phyloP scores from a whole-genome alignment of 2,329 filamentous ascomycete genomes.

The Alternaria dauci region DNA sequence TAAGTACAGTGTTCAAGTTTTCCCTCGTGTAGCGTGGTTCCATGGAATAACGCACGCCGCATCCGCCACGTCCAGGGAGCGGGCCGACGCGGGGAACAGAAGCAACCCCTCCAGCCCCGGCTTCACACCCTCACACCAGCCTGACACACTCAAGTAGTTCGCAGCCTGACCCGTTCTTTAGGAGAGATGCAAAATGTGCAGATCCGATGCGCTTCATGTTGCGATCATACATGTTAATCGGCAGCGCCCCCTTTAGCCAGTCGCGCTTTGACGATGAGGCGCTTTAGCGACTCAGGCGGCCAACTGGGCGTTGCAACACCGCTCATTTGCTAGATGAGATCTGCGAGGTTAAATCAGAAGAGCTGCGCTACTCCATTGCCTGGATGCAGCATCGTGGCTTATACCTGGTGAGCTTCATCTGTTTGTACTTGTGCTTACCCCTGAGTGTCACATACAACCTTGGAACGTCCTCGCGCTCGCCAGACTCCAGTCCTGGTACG shows the following conservation, averaged over 20 bases:
- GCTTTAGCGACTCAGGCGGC: slow-evolving; percentile 13
- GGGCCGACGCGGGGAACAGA: background rate
- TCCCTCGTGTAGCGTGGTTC: background rate
- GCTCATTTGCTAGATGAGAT: slow-evolving; percentile 16
- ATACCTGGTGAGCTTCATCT: slow-evolving; percentile 1
- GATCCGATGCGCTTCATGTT: slow-evolving; percentile 6
- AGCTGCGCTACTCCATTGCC: slow-evolving; percentile 1
- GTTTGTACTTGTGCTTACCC: slow-evolving; percentile 13
- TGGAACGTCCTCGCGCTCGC: slow-evolving; percentile 5
- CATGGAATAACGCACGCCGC: background rate
- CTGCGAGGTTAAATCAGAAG: background rate
- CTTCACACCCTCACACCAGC: background rate
- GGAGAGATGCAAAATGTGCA: slow-evolving; percentile 1
- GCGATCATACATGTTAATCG: slow-evolving; percentile 19
- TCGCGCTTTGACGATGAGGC: slow-evolving; percentile 9
- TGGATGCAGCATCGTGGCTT: slow-evolving; percentile 1
- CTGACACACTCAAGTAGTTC: background rate
- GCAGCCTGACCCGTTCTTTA: background rate
- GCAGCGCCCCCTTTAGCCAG: slow-evolving; percentile 22
- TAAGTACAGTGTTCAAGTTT: no score
- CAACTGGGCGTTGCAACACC: slow-evolving; percentile 9
- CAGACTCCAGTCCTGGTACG: slow-evolving; percentile 11
- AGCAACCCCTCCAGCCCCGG: background rate
- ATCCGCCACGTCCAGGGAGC: background rate
- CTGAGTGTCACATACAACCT: slow-evolving; percentile 6